These are phyloP conservation scores for Acanthamoeba healyi DNA, from an alignment of 208 protist genomes.

Conservation along the genomic window DNA sequence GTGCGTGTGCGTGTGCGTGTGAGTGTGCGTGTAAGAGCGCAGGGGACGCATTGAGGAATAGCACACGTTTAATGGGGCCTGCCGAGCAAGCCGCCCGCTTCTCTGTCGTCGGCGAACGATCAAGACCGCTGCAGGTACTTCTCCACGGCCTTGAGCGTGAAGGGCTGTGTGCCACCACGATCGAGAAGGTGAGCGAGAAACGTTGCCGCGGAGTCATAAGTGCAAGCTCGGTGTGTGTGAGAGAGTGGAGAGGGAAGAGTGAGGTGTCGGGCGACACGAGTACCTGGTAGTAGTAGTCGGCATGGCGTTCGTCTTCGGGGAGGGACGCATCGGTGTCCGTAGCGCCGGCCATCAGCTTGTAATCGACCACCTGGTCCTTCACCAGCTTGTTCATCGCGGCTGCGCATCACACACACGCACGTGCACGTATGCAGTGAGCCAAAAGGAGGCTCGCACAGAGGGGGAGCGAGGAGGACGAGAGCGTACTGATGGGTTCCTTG, in stretches of 20 bases:
- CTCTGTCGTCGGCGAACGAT: not conserved
- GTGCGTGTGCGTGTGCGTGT: no score
- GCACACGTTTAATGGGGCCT: not conserved
- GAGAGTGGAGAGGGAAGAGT: not conserved
- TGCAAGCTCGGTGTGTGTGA: no score
- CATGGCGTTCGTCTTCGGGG: conserved; percentile 55
- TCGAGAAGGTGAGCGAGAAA: not conserved
- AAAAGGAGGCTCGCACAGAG: no score
- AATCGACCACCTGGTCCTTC: conserved; percentile 52
- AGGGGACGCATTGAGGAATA: no score
- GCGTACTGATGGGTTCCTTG: conserved; percentile 18
- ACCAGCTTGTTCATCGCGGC: conserved; percentile 67
- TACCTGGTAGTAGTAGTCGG: conserved; percentile 71
- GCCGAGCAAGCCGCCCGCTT: not conserved
- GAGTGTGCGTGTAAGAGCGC: no score
- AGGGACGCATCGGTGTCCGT: not conserved
- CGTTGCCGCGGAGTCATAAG: not conserved
- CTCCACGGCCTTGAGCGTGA: conserved; percentile 60
- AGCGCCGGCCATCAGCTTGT: conserved; percentile 30
- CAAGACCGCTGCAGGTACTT: conserved; percentile 44
- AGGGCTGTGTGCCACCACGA: no score
- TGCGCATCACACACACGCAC: not conserved
- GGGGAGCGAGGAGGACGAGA: not conserved
- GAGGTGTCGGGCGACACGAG: not conserved
- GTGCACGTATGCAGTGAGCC: not conserved